Conservation (phyloP, 441 rosid genomes). For the Rhodomyrtus psidioides region DNA sequence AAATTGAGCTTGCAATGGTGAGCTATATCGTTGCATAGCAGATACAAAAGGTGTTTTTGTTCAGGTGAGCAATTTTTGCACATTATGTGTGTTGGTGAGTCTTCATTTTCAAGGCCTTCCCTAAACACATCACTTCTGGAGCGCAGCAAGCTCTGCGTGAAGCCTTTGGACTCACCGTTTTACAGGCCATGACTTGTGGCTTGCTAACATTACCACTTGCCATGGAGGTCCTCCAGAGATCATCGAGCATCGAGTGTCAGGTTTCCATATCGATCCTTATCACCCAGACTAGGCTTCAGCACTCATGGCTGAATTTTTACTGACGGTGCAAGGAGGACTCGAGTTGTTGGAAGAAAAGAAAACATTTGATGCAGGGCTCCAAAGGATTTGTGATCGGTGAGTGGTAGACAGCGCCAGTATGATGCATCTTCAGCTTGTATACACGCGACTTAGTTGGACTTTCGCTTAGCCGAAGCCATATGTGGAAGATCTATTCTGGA, state of each 20-base stretch:
- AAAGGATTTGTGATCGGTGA: slow-evolving; percentile 71
- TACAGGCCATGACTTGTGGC: slow-evolving; percentile 94
- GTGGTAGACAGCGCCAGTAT: not conserved
- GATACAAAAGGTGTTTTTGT: slow-evolving; percentile 84
- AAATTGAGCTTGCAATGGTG: slow-evolving; percentile 93
- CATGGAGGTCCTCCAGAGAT: slow-evolving; percentile 98
- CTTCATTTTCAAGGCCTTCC: not conserved
- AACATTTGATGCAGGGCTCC: slow-evolving; percentile 63
- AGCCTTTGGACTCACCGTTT: slow-evolving; percentile 92
- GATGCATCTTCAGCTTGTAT: not conserved
- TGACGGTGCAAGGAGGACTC: slow-evolving; percentile 62
- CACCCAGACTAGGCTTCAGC: slow-evolving; percentile 71
- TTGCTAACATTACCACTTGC: slow-evolving; percentile 87
- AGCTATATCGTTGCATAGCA: slow-evolving; percentile 85
- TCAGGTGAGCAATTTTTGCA: slow-evolving; percentile 38
- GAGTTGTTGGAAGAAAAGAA: slow-evolving; percentile 45
- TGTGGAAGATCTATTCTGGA: slow-evolving; percentile 93
- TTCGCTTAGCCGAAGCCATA: slow-evolving; percentile 39
- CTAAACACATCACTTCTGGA: not conserved
- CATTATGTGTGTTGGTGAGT: not conserved
- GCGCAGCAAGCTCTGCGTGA: slow-evolving; percentile 91
- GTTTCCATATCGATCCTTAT: slow-evolving; percentile 91
- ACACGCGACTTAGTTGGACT: not conserved
- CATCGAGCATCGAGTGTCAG: slow-evolving; percentile 68
- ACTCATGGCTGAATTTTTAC: slow-evolving; percentile 57